Conservation (phyloP, 2,329 filamentous ascomycete species). For the Botryosphaeria dothidea region DNA sequence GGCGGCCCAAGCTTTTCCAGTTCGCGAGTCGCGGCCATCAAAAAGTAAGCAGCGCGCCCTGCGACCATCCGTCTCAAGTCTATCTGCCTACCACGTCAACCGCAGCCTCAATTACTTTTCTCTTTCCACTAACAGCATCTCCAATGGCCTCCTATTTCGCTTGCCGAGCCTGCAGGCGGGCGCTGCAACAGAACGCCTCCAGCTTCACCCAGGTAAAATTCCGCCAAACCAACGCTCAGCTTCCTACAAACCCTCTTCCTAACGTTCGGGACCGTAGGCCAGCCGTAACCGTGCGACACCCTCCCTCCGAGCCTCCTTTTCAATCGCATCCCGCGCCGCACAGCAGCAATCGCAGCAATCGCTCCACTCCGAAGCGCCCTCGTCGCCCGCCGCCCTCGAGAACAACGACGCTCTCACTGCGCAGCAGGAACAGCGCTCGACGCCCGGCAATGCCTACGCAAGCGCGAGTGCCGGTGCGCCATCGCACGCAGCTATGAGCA, state of each 20-base stretch:
- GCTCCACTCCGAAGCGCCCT: background rate
- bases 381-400: slow-evolving; percentile 15
- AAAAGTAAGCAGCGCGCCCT: slow-evolving; percentile 20
- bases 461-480: background rate
- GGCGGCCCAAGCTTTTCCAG: slow-evolving; percentile 29
- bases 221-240: background rate
- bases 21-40: slow-evolving; percentile 26
- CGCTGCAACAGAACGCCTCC: slow-evolving; percentile 23
- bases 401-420: slow-evolving; percentile 19
- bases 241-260: background rate
- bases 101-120: background rate
- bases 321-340: background rate
- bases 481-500: slow-evolving; percentile 14
- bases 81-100: slow-evolving; percentile 10
- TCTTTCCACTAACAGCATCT: background rate
- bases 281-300: slow-evolving; percentile 23
- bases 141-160: slow-evolving; percentile 40
- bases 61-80: background rate
- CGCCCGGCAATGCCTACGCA: background rate
- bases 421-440: slow-evolving; percentile 20
- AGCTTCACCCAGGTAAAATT: slow-evolving; percentile 9
- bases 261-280: slow-evolving; percentile 18
- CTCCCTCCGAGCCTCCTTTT: background rate
- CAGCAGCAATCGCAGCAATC: background rate
- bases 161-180: slow-evolving; percentile 37